Percentiles rank a stretch among this genome's conserved stretches.
Conservation (phyloP, 2,329 filamentous ascomycete genomes). For the Talaromyces sp. region DNA sequence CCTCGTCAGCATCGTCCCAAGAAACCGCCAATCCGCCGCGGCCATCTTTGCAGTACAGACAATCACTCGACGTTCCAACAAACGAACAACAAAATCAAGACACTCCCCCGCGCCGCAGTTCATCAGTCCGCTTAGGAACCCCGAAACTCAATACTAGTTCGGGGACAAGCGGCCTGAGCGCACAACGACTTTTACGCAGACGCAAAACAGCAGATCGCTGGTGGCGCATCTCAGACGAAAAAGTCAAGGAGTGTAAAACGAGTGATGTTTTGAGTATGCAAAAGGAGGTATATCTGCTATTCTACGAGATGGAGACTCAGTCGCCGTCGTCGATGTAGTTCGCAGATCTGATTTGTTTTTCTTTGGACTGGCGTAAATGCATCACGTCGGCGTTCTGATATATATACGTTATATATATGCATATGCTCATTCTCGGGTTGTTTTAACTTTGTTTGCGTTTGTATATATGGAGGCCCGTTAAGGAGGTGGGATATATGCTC, state of each 20-base stretch:
- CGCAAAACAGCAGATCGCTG: slow-evolving; percentile 67
- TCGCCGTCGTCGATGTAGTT: background rate
- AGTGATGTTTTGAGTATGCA: slow-evolving; percentile 89
- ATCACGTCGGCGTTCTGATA: background rate
- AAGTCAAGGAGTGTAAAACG: slow-evolving; percentile 90
- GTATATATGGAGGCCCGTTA: background rate
- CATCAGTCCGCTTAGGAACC: slow-evolving; percentile 9
- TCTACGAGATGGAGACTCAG: slow-evolving; percentile 76
- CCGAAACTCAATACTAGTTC: background rate
- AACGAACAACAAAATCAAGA: background rate
- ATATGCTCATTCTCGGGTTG: no score
- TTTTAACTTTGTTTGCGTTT: no score
- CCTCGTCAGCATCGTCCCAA: slow-evolving; percentile 4
- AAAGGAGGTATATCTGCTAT: slow-evolving; percentile 89
- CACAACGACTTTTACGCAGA: slow-evolving; percentile 44
- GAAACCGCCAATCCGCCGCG: slow-evolving; percentile 8
- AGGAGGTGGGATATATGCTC: background rate
- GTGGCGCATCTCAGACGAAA: slow-evolving; percentile 98
- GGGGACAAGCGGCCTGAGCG: slow-evolving; percentile 1
- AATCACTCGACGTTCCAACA: background rate
- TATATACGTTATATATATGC: background rate
- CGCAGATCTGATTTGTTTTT: background rate
- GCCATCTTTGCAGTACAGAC: slow-evolving; percentile 13
- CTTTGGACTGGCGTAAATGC: no score
- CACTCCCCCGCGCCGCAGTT: background rate